phyloP scores from a whole-genome alignment of 768 basidiomycete species.

The Phaeotremella fagi region DNA sequence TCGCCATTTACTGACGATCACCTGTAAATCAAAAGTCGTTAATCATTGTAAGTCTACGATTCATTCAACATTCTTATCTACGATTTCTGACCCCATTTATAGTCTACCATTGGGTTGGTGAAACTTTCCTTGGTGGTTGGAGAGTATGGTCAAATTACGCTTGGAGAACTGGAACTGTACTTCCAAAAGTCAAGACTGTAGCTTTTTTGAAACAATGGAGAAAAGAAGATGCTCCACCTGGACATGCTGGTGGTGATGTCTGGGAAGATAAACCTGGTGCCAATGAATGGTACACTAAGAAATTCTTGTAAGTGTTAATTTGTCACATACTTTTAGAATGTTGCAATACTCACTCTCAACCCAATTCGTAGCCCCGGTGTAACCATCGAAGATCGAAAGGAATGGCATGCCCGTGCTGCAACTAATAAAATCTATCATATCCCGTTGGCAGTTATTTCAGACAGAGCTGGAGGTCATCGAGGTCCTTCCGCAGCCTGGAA shows the following conservation, averaged over 20 bases:
- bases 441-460: constrained; percentile 18
- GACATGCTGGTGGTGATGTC: not conserved
- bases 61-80: too few species aligned
- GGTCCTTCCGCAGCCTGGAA: constrained; percentile 26
- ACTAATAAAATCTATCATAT: constrained; percentile 14
- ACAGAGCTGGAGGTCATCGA: constrained; percentile 25
- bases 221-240: constrained; percentile 5
- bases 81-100: not conserved
- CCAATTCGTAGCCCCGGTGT: constrained; percentile 30
- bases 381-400: constrained; percentile 9
- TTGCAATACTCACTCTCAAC: too few species aligned
- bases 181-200: constrained; percentile 17
- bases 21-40: too few species aligned
- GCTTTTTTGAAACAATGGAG: constrained; percentile 15
- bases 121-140: constrained; percentile 34
- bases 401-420: constrained; percentile 24
- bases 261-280: constrained; percentile 28
- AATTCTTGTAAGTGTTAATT: constrained; percentile 28
- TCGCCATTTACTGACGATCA: too few species aligned
- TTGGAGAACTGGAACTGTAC: constrained; percentile 5
- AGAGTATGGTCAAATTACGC: constrained; percentile 22
- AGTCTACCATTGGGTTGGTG: constrained; percentile 39
- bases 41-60: constrained; percentile 28
- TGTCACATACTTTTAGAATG: not conserved
- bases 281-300: constrained; percentile 29